These are phyloP conservation scores for Ceraceosorus guamensis DNA, from an alignment of 1,284 basidiomycete genomes.

Conservation along the genomic window DNA sequence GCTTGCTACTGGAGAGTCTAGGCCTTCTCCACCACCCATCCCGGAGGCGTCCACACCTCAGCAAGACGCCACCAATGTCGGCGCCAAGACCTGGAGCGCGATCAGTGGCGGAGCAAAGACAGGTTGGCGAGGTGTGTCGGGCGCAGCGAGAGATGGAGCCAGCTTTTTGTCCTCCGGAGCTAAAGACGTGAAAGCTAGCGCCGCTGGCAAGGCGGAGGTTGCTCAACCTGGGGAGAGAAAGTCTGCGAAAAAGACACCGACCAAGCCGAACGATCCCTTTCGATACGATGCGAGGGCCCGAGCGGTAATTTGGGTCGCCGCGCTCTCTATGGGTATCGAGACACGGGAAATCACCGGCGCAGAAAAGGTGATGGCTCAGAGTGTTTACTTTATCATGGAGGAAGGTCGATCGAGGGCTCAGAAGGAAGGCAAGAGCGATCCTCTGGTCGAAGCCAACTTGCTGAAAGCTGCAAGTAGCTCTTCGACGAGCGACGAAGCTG, in stretches of 20 bases:
- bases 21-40: no score
- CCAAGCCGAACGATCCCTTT: slow-evolving; percentile 37
- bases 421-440: slow-evolving; percentile 21
- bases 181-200: background rate
- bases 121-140: background rate
- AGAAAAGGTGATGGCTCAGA: slow-evolving; percentile 38
- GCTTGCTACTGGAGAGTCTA: no score
- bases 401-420: slow-evolving; percentile 23
- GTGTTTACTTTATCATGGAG: slow-evolving; percentile 38
- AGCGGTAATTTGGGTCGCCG: slow-evolving; percentile 35
- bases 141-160: background rate
- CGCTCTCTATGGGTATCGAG: slow-evolving; percentile 28
- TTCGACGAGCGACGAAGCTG: background rate
- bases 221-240: no score
- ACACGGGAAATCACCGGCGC: slow-evolving; percentile 26
- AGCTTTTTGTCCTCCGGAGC: background rate
- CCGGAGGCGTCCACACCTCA: no score
- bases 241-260: background rate
- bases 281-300: slow-evolving; percentile 39
- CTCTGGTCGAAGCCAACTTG: slow-evolving; percentile 15
- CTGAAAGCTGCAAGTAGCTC: slow-evolving; percentile 1
- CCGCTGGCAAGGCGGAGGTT: no score
- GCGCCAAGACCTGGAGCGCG: slow-evolving; percentile 1
- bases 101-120: background rate
- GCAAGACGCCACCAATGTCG: background rate